Evolutionary conservation across 495 filamentous ascomycete species (phyloP), one percentile per base, ranked within the genome.

Genomic region (Xylaria palmicola): DNA sequence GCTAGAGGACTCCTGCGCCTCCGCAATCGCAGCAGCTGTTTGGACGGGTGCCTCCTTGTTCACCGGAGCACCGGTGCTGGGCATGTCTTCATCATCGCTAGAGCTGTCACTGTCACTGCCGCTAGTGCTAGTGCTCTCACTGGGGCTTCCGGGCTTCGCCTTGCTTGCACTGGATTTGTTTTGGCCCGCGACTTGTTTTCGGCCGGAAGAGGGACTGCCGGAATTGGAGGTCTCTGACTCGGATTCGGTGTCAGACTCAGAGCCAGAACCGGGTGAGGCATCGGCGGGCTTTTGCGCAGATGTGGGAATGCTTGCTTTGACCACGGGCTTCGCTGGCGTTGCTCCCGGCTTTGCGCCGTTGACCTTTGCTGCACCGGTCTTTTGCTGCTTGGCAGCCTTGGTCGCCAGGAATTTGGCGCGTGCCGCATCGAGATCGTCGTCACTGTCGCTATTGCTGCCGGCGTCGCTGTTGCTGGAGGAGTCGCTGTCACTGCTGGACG

Each of bases 391-490:
- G 4, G 53, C 64, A 4, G 34, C 20, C 45, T 50, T 41, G 36
- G 24, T 41, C 15, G 56, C 56, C 0, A 50, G 13, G 17, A 53
- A 62, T 64, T 67, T 75, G 61, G 67, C 62, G 62, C 56, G 65
- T 12, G 62, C 72, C 10, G 65, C 65, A n/a, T 68, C 64, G 6
- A 71, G 53, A 34, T 74, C 68, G 55, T 30, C 62, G 7, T 69
- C 68, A 57, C 73, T 71, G 8, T 66, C 66, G 47, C 67, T 72
- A 9, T 62, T 63, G 39, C 66, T 71, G n/a, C 62, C 62, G 41
- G 47, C 56, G 29, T 49, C 60, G 9, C 59, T 57, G 41, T 63
- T 59, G 32, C 45, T 30, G 27, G 47, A 47, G 10, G 59, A 55
- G 29, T 61, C 59, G 39, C 36, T 64, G 8, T 39, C 50, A 32